Percentiles rank a stretch among this genome's conserved stretches.
Evolutionary conservation across 352 stramenopile genomes (phyloP).

Genomic region (Lagenidium giganteum): DNA sequence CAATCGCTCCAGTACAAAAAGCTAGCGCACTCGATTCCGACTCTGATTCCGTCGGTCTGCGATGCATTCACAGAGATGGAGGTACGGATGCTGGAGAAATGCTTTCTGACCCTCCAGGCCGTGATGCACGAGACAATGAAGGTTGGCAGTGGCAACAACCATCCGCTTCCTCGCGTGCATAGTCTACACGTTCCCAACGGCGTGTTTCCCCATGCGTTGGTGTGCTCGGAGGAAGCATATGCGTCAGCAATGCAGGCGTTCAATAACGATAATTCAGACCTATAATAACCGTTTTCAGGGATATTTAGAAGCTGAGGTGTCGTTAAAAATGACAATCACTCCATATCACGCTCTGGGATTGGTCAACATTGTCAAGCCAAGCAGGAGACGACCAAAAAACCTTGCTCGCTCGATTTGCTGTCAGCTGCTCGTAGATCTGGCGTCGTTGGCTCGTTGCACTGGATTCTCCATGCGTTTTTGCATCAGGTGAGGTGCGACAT

Average conservation of each 20-base stretch:
- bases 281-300: no score
- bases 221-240: slow-evolving; percentile 6
- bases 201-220: slow-evolving; percentile 2
- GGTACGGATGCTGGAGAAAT: slow-evolving; percentile 11
- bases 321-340: no score
- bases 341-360: no score
- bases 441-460: no score
- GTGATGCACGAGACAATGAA: slow-evolving; percentile 17
- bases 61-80: slow-evolving; percentile 12
- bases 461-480: no score
- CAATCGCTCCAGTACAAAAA: slow-evolving; percentile 14
- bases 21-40: neutral
- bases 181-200: slow-evolving; percentile 2
- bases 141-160: slow-evolving; percentile 11
- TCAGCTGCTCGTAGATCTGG: no score
- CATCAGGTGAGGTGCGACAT: no score
- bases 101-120: slow-evolving; percentile 18
- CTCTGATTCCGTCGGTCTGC: slow-evolving; percentile 7
- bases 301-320: no score
- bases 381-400: no score
- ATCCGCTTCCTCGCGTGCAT: slow-evolving; percentile 6
- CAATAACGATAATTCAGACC: no score
- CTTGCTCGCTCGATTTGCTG: no score
- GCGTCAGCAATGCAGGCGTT: neutral
- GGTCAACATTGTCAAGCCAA: no score